phyloP scores from a whole-genome alignment of 2,329 filamentous ascomycete genomes.

The Epichloe brachyelytri region DNA sequence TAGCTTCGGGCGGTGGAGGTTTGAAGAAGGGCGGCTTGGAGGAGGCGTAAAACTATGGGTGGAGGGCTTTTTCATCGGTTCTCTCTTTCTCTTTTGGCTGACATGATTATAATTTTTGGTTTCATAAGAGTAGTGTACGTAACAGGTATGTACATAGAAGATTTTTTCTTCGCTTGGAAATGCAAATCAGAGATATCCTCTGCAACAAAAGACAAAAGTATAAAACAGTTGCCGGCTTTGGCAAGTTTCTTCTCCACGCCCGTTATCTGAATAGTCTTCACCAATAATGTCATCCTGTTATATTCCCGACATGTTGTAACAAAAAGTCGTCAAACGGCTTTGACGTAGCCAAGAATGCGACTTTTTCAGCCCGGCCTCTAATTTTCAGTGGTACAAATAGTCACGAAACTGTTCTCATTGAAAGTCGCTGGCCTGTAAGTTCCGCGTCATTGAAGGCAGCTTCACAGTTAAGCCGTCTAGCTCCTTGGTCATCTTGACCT shows the following conservation, averaged over 20 bases:
- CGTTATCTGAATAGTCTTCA: not conserved
- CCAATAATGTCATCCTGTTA: not conserved
- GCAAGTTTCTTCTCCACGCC: not conserved
- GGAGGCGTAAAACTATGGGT: conserved; percentile 26
- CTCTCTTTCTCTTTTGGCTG: not conserved
- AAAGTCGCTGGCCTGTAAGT: conserved; percentile 92
- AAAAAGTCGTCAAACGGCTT: conserved; percentile 3
- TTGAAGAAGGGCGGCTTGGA: conserved; percentile 46
- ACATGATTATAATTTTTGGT: not conserved
- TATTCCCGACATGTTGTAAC: conserved; percentile 3
- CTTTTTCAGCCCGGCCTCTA: not conserved
- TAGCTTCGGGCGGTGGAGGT: conserved; percentile 50
- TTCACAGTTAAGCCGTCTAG: conserved; percentile 76
- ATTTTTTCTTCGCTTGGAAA: conserved; percentile 4
- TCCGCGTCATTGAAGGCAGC: conserved; percentile 87
- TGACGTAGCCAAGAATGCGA: not conserved
- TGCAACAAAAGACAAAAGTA: not conserved
- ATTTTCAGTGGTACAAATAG: not conserved
- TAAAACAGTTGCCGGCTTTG: not conserved
- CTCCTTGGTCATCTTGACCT: conserved; percentile 84
- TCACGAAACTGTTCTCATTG: conserved; percentile 14
- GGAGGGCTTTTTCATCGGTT: not conserved
- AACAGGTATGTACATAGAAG: conserved; percentile 3
- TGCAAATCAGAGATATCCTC: conserved; percentile 8
- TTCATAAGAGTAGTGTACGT: conserved; percentile 16